phyloP scores from a whole-genome alignment of 805 yeast genomes.

The Candida nemodendra region DNA sequence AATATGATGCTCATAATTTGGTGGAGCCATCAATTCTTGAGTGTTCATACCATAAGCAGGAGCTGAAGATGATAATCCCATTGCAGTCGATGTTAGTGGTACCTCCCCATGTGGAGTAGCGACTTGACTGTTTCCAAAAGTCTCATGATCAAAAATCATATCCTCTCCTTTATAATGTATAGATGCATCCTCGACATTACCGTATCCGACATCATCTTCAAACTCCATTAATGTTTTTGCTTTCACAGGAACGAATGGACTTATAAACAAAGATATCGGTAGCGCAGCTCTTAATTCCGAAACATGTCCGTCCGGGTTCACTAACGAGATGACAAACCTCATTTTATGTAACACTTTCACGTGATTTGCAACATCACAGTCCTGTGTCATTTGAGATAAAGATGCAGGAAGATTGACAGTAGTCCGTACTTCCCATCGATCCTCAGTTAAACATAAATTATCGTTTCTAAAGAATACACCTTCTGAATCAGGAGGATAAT shows the following conservation, averaged over 20 bases:
- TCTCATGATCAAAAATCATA: conserved; percentile 27
- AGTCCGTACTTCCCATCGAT: conserved; percentile 73
- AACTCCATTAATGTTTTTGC: conserved; percentile 38
- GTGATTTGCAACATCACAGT: conserved; percentile 66
- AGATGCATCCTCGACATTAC: conserved; percentile 28
- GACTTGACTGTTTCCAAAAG: not conserved
- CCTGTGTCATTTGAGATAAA: conserved; percentile 79
- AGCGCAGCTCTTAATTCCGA: conserved; percentile 89
- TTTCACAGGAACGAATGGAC: conserved; percentile 76
- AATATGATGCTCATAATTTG: conserved; percentile 76
- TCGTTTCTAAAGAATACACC: conserved; percentile 36
- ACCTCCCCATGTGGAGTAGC: conserved; percentile 3
- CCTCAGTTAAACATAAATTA: conserved; percentile 39
- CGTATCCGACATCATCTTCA: conserved; percentile 20
- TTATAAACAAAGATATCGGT: conserved; percentile 55
- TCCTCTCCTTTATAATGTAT: conserved; percentile 28
- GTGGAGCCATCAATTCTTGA: conserved; percentile 70
- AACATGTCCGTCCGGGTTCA: conserved; percentile 88
- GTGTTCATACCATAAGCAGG: conserved; percentile 24
- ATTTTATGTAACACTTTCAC: conserved; percentile 87
- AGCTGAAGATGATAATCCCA: conserved; percentile 9
- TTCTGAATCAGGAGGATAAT: conserved; percentile 35
- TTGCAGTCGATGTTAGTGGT: conserved; percentile 5
- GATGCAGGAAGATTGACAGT: conserved; percentile 67
- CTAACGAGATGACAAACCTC: conserved; percentile 72